Base-by-base conservation (phyloP, 768 basidiomycete species). In the Sarcomyxa edulis region DNA sequence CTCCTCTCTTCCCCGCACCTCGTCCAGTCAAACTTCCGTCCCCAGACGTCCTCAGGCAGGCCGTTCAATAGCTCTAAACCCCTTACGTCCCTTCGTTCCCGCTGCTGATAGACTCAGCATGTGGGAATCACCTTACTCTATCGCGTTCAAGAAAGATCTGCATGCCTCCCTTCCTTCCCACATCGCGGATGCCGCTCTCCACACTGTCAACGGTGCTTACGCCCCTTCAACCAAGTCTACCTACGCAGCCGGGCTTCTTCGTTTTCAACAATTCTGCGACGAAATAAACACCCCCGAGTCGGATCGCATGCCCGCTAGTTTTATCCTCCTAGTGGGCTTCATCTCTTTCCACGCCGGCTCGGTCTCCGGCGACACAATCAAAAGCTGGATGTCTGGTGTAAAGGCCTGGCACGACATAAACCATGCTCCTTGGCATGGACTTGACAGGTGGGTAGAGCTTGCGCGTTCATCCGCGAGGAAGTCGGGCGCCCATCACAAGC, bases 181-280 rank as follows among this genome's bases (percentile, higher is more conserved):
- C 16, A 2, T 34, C 7, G 16, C 32, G n/a, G n/a, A 2, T 8
- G 16, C n/a, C 6, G 32, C 32, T 21, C 16, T 21, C 6, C 32
- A 34, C 40, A 21, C 37, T 2, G 12, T 7, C 23, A 37, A 24
- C n/a, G 9, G 27, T 27, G 34, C 14, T 16, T 19, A 11, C 19
- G 21, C 14, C 11, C 36, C 39, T 25, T 23, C 33, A 11, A n/a
- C 55, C 3, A 44, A 44, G 6, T 36, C 38, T 4, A 55, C 48
- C 15, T 66, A 68, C 40, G 60, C 49, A 11, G 56, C 61, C 1
- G 61, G 64, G 6, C 37, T 62, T 0, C 50, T 61, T 0, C 44
- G 50, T 1, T 69, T 60, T 49, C 53, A 48, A 0, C 58, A 67
- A 35, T 68, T 60, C 40, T 67, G 65, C 28, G 56, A 71, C 35